Evolutionary conservation across 2,329 filamentous ascomycete species (phyloP), one percentile per base, ranked within the genome.

Genomic region (Pestalotiopsis sp.): DNA sequence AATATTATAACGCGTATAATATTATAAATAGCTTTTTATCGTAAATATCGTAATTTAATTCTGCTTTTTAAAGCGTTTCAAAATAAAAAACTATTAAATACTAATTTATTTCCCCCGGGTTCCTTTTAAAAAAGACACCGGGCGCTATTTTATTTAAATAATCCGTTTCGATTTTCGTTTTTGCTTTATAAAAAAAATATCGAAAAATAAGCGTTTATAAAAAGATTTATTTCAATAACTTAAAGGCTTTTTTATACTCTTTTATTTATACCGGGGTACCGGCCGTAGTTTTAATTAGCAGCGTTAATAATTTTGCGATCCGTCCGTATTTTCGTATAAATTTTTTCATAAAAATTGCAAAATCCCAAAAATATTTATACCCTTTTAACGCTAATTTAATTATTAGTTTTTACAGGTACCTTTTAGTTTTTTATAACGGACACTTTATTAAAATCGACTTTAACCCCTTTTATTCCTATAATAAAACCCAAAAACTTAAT

Each of bases 321-420:
- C 38, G 52, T 6, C 23, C 38, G 41, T 27, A 69, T n/a, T 69
- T 40, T 25, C 38, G 7, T 3, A 69, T 66, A 31, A 69, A 66
- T 27, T 31, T 41, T 9, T 27, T 25, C n/a, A 36, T 66, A 66
- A 64, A 64, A 67, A 58, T 66, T 69, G 65, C 45, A 66, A 27
- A 66, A 66, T n/a, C 40, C 38, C 20, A 64, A 25, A 49, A 66
- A 66, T 2, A 25, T 9, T 59, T 66, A 38, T 57, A 69, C 38
- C 57, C 45, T 61, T 45, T 40, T 66, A 38, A 66, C 9, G 12
- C 57, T 41, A 20, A 31, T 64, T 7, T n/a, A 45, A n/a, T 52
- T 14, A 14, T 38, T 66, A 31, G 63, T 17, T 9, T 62, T 56
- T 31, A 41, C 57, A 0, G 13, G 58, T 13, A 27, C n/a, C 41